A percentile compares a stretch with the other conserved stretches of the same genome.
phyloP scores from a whole-genome alignment of 305 asterid genomes.

The Fraxinus floribunda region DNA sequence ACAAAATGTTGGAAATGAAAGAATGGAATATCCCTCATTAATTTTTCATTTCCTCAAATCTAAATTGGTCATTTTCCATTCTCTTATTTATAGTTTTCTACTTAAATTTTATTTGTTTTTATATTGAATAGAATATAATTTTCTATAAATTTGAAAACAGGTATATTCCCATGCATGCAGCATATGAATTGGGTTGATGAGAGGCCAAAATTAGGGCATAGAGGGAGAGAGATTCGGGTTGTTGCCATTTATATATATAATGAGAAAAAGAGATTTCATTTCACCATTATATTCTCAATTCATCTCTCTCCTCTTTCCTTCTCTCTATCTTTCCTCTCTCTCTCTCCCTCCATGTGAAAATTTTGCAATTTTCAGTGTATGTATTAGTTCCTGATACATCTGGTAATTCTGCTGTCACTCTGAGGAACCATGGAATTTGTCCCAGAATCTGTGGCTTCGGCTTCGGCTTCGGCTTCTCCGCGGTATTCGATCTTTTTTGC shows the following conservation, averaged over 20 bases:
- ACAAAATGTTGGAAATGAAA: neutral
- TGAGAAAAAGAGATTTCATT: conserved; percentile 20
- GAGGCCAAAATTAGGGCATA: conserved; percentile 36
- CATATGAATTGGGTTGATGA: conserved; percentile 15
- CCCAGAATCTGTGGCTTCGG: conserved; percentile 28
- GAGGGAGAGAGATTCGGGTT: conserved; percentile 2
- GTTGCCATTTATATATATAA: conserved; percentile 33
- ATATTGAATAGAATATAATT: neutral
- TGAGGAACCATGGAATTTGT: conserved; percentile 61
- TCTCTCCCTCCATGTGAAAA: conserved; percentile 24
- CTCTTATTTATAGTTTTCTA: neutral
- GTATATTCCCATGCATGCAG: neutral
- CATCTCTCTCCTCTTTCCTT: conserved; percentile 14
- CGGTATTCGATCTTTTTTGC: conserved; percentile 22
- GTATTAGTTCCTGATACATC: conserved; percentile 7
- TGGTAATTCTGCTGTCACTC: conserved; percentile 31
- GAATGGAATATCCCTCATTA: neutral
- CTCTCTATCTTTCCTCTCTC: conserved; percentile 14
- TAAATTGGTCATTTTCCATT: neutral
- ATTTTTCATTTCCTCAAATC: neutral
- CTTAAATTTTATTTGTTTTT: neutral
- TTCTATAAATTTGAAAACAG: neutral
- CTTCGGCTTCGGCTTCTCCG: conserved; percentile 15
- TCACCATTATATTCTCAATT: conserved; percentile 34
- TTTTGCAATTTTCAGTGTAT: conserved; percentile 25